Percentiles rank a stretch among this genome's conserved stretches.
Conservation (phyloP, 495 filamentous ascomycete genomes). For the Venustampulla echinocandica region DNA sequence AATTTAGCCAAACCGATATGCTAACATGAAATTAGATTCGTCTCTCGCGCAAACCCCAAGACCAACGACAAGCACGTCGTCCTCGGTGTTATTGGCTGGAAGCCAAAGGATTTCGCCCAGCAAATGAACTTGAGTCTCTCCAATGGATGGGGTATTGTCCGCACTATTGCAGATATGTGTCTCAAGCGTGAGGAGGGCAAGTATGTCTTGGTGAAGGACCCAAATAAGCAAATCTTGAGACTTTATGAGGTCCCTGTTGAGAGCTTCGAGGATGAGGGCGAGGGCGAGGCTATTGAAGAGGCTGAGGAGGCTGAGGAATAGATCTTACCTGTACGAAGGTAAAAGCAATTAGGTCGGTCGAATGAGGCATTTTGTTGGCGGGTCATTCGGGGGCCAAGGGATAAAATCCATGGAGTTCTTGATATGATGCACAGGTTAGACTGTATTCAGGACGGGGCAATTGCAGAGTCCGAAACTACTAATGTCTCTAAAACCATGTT, state of each 20-base stretch:
- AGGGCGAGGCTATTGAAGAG: slow-evolving; percentile 18
- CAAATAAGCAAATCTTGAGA: slow-evolving; percentile 87
- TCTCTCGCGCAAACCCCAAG: slow-evolving; percentile 88
- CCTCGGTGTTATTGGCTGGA: slow-evolving; percentile 92
- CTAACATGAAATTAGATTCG: slow-evolving; percentile 55
- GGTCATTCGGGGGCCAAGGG: not conserved
- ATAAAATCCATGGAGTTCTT: too few species aligned
- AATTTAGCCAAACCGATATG: not conserved
- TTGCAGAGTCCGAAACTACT: too few species aligned
- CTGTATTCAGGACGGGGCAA: too few species aligned
- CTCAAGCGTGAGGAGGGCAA: slow-evolving; percentile 64
- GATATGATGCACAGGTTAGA: too few species aligned
- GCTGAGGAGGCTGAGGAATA: slow-evolving; percentile 22
- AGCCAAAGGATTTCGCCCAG: slow-evolving; percentile 88
- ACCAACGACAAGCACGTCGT: slow-evolving; percentile 83
- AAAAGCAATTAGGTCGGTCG: not conserved
- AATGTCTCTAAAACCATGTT: too few species aligned
- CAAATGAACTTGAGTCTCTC: slow-evolving; percentile 96
- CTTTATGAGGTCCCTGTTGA: slow-evolving; percentile 83
- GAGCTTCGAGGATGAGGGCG: slow-evolving; percentile 71
- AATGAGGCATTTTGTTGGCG: not conserved
- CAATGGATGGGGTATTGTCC: slow-evolving; percentile 98
- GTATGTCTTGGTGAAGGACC: slow-evolving; percentile 72
- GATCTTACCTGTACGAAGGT: not conserved
- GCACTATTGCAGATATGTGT: slow-evolving; percentile 90